Conservation (phyloP, 352 stramenopile genomes). For the Phytophthora megakarya region DNA sequence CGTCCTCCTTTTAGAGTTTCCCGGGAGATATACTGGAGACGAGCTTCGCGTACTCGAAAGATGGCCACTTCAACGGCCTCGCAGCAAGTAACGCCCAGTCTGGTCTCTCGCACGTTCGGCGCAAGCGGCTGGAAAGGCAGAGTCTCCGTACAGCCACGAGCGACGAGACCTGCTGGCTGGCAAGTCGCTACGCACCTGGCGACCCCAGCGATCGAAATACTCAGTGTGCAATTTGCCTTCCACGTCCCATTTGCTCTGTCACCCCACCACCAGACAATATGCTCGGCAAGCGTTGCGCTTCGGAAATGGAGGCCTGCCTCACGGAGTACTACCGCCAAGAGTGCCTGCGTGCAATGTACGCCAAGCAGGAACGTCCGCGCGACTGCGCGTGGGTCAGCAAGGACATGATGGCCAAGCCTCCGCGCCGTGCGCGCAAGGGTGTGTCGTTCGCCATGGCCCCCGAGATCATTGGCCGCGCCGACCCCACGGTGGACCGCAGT, state of each 20-base stretch:
- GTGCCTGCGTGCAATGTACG: slow-evolving; percentile 78
- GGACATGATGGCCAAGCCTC: slow-evolving; percentile 52
- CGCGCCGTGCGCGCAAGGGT: slow-evolving; percentile 49
- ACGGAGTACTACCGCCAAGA: slow-evolving; percentile 87
- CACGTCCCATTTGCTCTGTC: slow-evolving; percentile 31
- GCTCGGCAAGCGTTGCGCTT: slow-evolving; percentile 74
- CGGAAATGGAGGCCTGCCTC: slow-evolving; percentile 73
- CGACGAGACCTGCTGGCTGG: slow-evolving; percentile 39
- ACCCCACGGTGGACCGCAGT: slow-evolving; percentile 71
- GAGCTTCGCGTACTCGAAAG: slow-evolving; percentile 15
- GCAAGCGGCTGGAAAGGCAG: slow-evolving; percentile 50
- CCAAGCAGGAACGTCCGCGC: slow-evolving; percentile 52
- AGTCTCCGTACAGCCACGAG: slow-evolving; percentile 38
- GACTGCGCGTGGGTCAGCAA: slow-evolving; percentile 55
- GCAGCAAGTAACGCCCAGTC: slow-evolving; percentile 32
- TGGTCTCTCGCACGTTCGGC: slow-evolving; percentile 42
- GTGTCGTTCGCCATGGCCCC: slow-evolving; percentile 64
- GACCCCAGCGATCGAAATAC: slow-evolving; percentile 23
- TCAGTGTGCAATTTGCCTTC: slow-evolving; percentile 53
- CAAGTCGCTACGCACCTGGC: slow-evolving; percentile 25
- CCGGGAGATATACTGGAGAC: background rate
- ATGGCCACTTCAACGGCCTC: slow-evolving; percentile 16
- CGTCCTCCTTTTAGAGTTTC: slow-evolving; percentile 9
- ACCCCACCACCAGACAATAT: slow-evolving; percentile 35
- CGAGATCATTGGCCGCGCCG: slow-evolving; percentile 76